Conservation (phyloP, 495 filamentous ascomycete species). For the Lichenothelia convexa region DNA sequence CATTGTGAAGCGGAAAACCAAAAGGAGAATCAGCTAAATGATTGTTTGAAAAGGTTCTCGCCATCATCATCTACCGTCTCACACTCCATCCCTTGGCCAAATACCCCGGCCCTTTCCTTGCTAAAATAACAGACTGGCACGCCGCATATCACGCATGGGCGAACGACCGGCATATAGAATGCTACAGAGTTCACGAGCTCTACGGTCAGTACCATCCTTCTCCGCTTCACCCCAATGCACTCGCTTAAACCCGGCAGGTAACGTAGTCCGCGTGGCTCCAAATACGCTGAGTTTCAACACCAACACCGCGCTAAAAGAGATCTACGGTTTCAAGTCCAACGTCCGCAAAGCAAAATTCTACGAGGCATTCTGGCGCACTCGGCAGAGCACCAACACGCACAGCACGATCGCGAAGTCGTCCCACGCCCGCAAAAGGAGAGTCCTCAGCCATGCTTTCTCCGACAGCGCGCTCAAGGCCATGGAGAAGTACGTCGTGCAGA, state of each 20-base stretch:
- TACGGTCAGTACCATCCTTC: constrained; percentile 34
- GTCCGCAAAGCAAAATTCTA: constrained; percentile 49
- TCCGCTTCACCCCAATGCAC: no score
- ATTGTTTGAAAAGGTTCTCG: no score
- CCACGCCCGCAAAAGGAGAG: constrained; percentile 45
- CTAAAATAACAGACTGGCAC: constrained; percentile 31
- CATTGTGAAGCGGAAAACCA: no score
- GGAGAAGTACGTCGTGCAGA: constrained; percentile 37
- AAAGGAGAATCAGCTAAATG: no score
- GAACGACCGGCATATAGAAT: constrained; percentile 33
- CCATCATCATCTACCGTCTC: no score
- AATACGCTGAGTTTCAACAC: constrained; percentile 32
- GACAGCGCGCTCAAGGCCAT: constrained; percentile 36
- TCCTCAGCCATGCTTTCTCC: constrained; percentile 44
- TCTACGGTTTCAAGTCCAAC: constrained; percentile 42
- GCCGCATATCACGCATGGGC: constrained; percentile 34
- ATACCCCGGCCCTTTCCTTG: constrained; percentile 29
- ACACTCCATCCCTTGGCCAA: not conserved
- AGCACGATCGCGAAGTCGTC: constrained; percentile 36
- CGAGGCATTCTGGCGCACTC: constrained; percentile 35
- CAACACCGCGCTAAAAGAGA: constrained; percentile 41
- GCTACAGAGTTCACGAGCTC: constrained; percentile 26
- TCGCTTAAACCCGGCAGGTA: no score
- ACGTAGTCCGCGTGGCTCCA: constrained; percentile 38
- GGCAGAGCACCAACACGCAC: constrained; percentile 39